Conservation (phyloP, 345 rosid species). For the Eucalyptus caleyi region DNA sequence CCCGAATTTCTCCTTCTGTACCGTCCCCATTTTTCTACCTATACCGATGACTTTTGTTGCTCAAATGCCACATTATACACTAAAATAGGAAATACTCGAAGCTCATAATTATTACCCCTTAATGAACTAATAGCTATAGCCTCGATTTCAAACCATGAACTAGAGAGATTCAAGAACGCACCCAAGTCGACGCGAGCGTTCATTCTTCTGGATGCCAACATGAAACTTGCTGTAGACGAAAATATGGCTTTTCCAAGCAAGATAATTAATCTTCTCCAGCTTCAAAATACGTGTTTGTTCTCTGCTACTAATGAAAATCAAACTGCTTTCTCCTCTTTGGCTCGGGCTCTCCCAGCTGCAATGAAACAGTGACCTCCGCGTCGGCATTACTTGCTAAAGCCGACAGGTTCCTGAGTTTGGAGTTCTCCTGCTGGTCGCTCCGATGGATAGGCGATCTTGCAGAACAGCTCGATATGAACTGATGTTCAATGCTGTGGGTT, state of each 20-base stretch:
- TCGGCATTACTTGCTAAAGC: slow-evolving; percentile 28
- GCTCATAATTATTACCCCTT: not conserved
- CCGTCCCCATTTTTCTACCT: not conserved
- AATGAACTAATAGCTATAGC: not conserved
- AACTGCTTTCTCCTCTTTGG: slow-evolving; percentile 51
- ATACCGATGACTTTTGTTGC: not conserved
- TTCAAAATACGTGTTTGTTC: not conserved
- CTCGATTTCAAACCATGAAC: not conserved
- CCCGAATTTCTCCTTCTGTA: not conserved
- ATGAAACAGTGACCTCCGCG: slow-evolving; percentile 47
- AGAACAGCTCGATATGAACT: slow-evolving; percentile 63
- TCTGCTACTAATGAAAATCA: slow-evolving; percentile 7
- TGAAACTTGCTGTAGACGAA: not conserved
- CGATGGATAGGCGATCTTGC: slow-evolving; percentile 25
- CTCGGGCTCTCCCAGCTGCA: slow-evolving; percentile 69
- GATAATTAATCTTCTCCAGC: not conserved
- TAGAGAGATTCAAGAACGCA: not conserved
- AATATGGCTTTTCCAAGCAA: not conserved
- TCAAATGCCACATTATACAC: not conserved
- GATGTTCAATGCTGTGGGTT: slow-evolving; percentile 52
- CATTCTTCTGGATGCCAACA: not conserved
- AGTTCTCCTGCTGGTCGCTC: slow-evolving; percentile 17
- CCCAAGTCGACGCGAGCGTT: not conserved
- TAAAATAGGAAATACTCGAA: not conserved
- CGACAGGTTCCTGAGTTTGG: slow-evolving; percentile 20